Conservation (phyloP, 1,139 yeast species). For the Nakaseomyces glabratus region DNA sequence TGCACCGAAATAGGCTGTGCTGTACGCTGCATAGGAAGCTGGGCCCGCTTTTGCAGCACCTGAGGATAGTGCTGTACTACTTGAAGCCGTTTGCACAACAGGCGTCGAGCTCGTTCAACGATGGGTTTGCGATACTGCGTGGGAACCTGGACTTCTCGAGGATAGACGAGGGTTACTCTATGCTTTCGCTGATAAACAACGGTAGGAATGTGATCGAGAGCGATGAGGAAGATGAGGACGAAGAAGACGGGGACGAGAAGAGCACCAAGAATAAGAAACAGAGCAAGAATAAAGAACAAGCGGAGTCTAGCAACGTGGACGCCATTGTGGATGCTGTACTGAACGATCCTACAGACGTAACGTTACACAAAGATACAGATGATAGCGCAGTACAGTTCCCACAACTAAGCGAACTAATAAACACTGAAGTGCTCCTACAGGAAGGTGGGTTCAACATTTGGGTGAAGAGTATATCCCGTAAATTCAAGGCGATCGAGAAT, state of each 20-base stretch:
- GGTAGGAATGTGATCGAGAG: neutral
- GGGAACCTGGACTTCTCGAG: slow-evolving; percentile 1
- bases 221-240: slow-evolving; percentile 2
- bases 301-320: slow-evolving; percentile 1
- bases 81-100: slow-evolving; percentile 1
- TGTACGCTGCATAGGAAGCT: slow-evolving; percentile 2
- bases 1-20: slow-evolving; percentile 3
- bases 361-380: neutral
- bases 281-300: neutral
- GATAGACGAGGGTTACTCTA: slow-evolving; percentile 2
- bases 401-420: neutral
- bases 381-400: neutral
- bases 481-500: neutral
- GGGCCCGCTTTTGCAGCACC: slow-evolving; percentile 4
- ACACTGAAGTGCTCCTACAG: neutral
- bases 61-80: slow-evolving; percentile 1
- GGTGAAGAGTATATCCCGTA: slow-evolving; percentile 1
- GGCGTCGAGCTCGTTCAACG: slow-evolving; percentile 1
- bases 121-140: slow-evolving; percentile 4
- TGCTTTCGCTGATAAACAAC: neutral
- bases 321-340: slow-evolving; percentile 5
- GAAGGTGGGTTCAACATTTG: slow-evolving; percentile 2
- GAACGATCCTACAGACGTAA: slow-evolving; percentile 1
- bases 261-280: neutral
- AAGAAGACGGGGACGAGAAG: neutral